Evolutionary conservation across 305 asterid genomes (phyloP).

Genomic region (Solanum hybrid): DNA sequence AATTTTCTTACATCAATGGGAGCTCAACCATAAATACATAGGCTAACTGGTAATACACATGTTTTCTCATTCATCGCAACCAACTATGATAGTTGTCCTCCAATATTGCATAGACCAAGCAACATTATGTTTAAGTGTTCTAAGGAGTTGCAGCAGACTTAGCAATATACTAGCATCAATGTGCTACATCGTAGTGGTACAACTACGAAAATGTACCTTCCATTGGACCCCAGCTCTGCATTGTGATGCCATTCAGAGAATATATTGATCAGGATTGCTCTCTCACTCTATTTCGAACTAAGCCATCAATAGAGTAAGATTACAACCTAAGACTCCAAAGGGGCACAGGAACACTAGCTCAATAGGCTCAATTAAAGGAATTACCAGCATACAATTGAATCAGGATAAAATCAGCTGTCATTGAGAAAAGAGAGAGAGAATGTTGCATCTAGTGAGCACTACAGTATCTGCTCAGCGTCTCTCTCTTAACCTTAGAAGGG

Average conservation of each 20-base stretch:
- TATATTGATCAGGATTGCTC: background rate
- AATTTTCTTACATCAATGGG: background rate
- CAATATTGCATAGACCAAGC: background rate
- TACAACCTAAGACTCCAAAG: conserved; percentile 1
- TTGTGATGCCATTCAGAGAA: background rate
- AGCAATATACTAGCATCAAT: background rate
- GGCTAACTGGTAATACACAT: background rate
- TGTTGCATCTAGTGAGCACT: background rate
- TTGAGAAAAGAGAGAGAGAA: background rate
- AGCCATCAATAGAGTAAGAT: conserved; percentile 2
- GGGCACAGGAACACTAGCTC: background rate
- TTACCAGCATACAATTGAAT: background rate
- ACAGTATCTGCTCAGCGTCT: background rate
- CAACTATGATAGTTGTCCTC: background rate
- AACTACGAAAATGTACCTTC: background rate
- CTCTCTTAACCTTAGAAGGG: background rate
- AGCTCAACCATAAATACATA: background rate
- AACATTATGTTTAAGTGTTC: background rate
- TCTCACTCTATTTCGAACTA: background rate
- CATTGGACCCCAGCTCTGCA: background rate
- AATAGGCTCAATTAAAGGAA: conserved; percentile 3
- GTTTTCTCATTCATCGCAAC: background rate
- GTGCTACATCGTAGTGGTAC: background rate
- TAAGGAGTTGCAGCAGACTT: background rate
- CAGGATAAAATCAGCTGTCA: background rate